Evolutionary conservation across 345 rosid species (phyloP), one percentile per base, ranked within the genome.

Genomic region (Eucalyptus curtisii): DNA sequence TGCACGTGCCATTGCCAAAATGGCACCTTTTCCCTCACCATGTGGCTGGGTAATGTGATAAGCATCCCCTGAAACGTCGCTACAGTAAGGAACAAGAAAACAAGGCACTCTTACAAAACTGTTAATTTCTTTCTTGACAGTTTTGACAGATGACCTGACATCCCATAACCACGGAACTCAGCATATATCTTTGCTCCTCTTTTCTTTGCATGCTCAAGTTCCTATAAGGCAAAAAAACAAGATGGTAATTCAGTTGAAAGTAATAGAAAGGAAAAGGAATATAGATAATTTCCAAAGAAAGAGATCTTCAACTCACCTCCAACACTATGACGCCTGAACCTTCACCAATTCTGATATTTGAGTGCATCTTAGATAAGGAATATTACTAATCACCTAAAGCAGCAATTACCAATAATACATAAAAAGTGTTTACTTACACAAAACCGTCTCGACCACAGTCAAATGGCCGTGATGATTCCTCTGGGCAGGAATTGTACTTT

Each of bases 391-490:
- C 49, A 61, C 3, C 50, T 31, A 25, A 40, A 85, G 76, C 3
- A 7, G 47, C 22, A 19, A 47, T 13, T 50, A 20, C 61, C 80
- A n/a, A 66, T 55, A 68, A 4, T 49, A 89, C 14, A 40, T 49
- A 92, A 85, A 86, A 66, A 15, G 87, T 30, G 87, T 87, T 81
- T 49, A 93, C 99, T 95, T 92, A 96, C 99, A 98, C 99, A 95
- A 97, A 98, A 76, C 99, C 99, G 93, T 98, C 99, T 64, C 98
- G 95, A 49, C 88, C 98, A 89, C 94, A 91, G 93, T 98, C 99
- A 92, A 98, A 98, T 66, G 99, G 99, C 55, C 98, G 95, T 47
- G 99, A 96, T 90, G 99, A 98, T 94, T 97, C 99, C 92, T 89
- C 88, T 9, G 99, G 99, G 19, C 91, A 87, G 87, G 97, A 92